A percentile compares a stretch with the other conserved stretches of the same genome.
phyloP scores from a whole-genome alignment of 2,329 filamentous ascomycete genomes.

The Scopulariopsis brevicaulis region DNA sequence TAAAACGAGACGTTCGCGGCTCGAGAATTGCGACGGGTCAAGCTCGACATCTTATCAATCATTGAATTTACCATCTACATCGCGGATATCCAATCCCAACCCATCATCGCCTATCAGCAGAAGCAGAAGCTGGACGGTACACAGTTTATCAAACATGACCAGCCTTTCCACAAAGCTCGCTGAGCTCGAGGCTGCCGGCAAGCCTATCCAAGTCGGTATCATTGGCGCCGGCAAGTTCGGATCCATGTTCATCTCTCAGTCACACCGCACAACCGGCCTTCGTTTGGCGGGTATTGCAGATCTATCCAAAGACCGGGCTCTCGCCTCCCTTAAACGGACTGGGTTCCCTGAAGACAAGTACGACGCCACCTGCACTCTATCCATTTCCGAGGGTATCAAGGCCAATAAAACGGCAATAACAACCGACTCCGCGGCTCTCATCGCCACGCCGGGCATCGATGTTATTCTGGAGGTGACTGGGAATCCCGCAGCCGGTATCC shows the following conservation, averaged over 20 bases:
- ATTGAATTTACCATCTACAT: not conserved
- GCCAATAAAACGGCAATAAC: constrained; percentile 27
- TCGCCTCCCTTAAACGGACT: constrained; percentile 25
- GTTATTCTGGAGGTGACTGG: constrained; percentile 31
- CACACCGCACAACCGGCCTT: constrained; percentile 27
- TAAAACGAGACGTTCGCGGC: not conserved
- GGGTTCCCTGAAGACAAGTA: constrained; percentile 25
- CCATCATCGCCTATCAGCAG: not conserved
- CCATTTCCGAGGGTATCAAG: constrained; percentile 25
- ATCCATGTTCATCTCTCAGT: constrained; percentile 34
- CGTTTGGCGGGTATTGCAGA: constrained; percentile 30
- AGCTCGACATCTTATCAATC: not conserved
- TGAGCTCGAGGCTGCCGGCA: constrained; percentile 23
- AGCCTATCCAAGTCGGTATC: constrained; percentile 27
- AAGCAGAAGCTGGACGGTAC: not conserved
- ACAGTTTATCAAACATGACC: not conserved
- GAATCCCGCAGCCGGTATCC: constrained; percentile 28
- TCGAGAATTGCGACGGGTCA: not conserved
- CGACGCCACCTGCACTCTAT: constrained; percentile 19
- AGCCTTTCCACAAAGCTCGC: constrained; percentile 4
- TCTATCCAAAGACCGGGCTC: constrained; percentile 25
- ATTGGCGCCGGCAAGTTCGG: constrained; percentile 34
- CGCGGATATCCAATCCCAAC: not conserved
- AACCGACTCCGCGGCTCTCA: constrained; percentile 26
- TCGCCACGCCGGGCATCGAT: constrained; percentile 28